Base-by-base conservation (phyloP, 73 alveolate species). In the Paraurostyla sp. region DNA sequence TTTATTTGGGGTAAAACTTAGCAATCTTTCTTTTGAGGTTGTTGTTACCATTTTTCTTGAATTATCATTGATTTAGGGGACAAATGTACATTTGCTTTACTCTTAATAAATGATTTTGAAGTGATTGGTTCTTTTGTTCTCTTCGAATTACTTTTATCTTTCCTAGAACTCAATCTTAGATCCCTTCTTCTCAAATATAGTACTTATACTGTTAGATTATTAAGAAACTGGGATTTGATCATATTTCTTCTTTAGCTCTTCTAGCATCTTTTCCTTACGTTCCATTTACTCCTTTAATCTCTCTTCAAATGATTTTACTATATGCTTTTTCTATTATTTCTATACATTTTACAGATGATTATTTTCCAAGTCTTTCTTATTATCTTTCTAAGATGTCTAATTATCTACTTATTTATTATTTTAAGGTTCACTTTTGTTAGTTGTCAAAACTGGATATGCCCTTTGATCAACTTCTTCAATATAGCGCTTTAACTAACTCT, bases 241-340 rank as follows among this genome's bases (percentile, higher is more conserved):
- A 73, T 45, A 45, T 29, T 73, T 45, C 27, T 73, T 49, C 51
- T 73, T 73, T 73, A 73, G 27, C 40, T 33, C 7, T 48, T 73
- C 49, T 13, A 73, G 86, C 86, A 73, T 73, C 30, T 73, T 29
- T 50, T 73, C 86, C 50, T 73, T 73, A 68, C 46, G 42, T 48
- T 73, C 71, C 86, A 73, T 73, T 48, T 73, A 49, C 2, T 73
- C 3, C 52, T 48, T 42, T 23, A 73, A 35, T 73, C 86, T 73
- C 29, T 73, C 86, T 45, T 45, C 50, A 38, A 73, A 73, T n/a
- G n/a, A n/a, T n/a, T n/a, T n/a, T n/a, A n/a, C n/a, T n/a, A n/a
- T n/a, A n/a, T n/a, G n/a, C n/a, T n/a, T n/a, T n/a, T n/a, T n/a
- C n/a, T n/a, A n/a, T n/a, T n/a, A n/a, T n/a, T n/a, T n/a, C n/a